These are phyloP conservation scores for Salisapilia sapeloensis DNA, from an alignment of 352 stramenopile species.

Conservation along the genomic window DNA sequence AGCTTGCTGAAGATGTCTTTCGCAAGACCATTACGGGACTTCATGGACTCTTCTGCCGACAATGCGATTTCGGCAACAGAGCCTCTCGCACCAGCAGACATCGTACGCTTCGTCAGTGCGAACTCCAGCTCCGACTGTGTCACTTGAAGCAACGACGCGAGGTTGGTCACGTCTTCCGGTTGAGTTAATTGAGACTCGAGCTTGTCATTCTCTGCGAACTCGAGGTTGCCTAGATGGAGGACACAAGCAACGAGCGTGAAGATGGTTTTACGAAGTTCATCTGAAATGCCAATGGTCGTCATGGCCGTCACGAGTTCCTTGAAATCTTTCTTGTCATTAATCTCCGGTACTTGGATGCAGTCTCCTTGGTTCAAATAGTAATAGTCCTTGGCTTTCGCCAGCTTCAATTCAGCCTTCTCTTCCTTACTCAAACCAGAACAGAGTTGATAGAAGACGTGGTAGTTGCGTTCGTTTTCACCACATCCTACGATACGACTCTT, in stretches of 20 bases:
- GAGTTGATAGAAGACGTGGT: constrained; percentile 99
- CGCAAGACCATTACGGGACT: constrained; percentile 88
- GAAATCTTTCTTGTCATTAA: constrained; percentile 92
- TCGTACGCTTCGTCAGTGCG: constrained; percentile 78
- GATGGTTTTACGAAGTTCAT: constrained; percentile 86
- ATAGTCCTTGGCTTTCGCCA: constrained; percentile 83
- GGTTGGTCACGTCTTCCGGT: constrained; percentile 44
- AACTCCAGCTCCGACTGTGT: constrained; percentile 70
- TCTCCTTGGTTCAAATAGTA: constrained; percentile 89
- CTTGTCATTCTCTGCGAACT: constrained; percentile 80
- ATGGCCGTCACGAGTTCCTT: constrained; percentile 88
- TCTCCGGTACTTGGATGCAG: constrained; percentile 83
- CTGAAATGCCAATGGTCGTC: constrained; percentile 78
- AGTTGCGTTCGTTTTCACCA: constrained; percentile 91
- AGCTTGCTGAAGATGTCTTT: constrained; percentile 94
- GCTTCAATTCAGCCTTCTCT: constrained; percentile 55
- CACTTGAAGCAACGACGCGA: constrained; percentile 78
- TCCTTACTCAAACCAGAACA: constrained; percentile 60
- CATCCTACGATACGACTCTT: constrained; percentile 94
- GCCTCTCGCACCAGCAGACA: constrained; percentile 68
- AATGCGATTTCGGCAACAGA: constrained; percentile 77
- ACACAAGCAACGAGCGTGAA: constrained; percentile 93
- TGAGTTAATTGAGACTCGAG: constrained; percentile 53
- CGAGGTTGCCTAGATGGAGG: constrained; percentile 95
- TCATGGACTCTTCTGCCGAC: constrained; percentile 60